Evolutionary conservation across 2,329 filamentous ascomycete species (phyloP).

Genomic region (Trichoderma asperellum): DNA sequence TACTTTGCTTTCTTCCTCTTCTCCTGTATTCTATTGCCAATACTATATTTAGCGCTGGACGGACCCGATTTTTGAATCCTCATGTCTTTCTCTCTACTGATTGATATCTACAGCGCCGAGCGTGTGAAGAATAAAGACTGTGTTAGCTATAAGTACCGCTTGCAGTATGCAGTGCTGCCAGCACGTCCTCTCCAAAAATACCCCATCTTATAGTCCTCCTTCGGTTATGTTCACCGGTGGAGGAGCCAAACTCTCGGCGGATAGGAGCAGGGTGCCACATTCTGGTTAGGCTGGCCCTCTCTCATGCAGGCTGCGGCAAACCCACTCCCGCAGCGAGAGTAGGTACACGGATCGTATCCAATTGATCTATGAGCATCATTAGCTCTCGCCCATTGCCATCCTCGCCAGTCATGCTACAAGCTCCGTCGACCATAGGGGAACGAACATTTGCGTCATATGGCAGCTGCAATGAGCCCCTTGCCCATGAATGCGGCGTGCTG

Average conservation of each 20-base stretch:
- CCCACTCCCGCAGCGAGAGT: neutral
- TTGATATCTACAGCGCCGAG: neutral
- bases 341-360: neutral
- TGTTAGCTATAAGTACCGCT: neutral
- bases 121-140: neutral
- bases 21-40: slow-evolving; percentile 6
- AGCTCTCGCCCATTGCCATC: neutral
- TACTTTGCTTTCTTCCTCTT: neutral
- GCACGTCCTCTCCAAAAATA: no score
- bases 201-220: no score
- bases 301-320: slow-evolving; percentile 8
- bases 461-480: neutral
- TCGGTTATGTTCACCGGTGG: no score
- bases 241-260: no score
- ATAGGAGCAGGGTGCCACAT: neutral
- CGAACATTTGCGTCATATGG: slow-evolving; percentile 12
- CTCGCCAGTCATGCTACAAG: neutral
- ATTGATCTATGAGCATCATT: neutral
- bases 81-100: neutral
- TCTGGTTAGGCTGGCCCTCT: slow-evolving; percentile 10
- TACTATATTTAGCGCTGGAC: neutral
- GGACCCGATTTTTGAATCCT: neutral
- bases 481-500: neutral
- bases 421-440: neutral
- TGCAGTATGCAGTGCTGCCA: no score